Evolutionary conservation across 768 basidiomycete species (phyloP).

Genomic region (Inosperma sp.): DNA sequence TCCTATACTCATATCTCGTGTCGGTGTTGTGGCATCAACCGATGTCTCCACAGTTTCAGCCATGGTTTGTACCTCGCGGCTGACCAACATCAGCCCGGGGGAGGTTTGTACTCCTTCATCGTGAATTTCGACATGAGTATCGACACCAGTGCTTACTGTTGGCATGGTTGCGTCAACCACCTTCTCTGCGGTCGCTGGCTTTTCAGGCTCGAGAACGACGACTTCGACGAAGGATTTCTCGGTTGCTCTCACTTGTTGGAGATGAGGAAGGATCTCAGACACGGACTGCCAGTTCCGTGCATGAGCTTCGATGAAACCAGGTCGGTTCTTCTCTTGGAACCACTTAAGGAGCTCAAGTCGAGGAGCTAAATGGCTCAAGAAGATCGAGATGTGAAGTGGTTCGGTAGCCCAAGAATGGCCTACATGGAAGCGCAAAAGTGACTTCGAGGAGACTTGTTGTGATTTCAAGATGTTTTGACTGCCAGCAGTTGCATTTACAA

Average conservation of each 20-base stretch:
- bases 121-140: conserved; percentile 28
- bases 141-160: conserved; percentile 30
- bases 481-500: conserved; percentile 53
- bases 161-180: conserved; percentile 41
- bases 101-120: conserved; percentile 35
- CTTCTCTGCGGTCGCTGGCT: conserved; percentile 40
- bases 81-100: conserved; percentile 31
- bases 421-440: conserved; percentile 66
- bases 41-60: conserved; percentile 28
- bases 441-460: conserved; percentile 52
- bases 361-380: conserved; percentile 76
- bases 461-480: conserved; percentile 43
- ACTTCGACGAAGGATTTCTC: conserved; percentile 47
- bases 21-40: conserved; percentile 49
- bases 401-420: conserved; percentile 73
- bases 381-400: conserved; percentile 63
- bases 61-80: conserved; percentile 32
- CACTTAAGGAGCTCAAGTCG: conserved; percentile 63
- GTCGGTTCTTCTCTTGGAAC: conserved; percentile 76
- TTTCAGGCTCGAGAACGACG: conserved; percentile 15
- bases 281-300: conserved; percentile 66
- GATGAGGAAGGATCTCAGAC: conserved; percentile 63
- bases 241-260: conserved; percentile 59
- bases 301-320: conserved; percentile 62
- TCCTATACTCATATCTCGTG: conserved; percentile 49